Evolutionary conservation across 371 early-diverging fungal species (phyloP).

Genomic region (Zopfochytrium polystomum): DNA sequence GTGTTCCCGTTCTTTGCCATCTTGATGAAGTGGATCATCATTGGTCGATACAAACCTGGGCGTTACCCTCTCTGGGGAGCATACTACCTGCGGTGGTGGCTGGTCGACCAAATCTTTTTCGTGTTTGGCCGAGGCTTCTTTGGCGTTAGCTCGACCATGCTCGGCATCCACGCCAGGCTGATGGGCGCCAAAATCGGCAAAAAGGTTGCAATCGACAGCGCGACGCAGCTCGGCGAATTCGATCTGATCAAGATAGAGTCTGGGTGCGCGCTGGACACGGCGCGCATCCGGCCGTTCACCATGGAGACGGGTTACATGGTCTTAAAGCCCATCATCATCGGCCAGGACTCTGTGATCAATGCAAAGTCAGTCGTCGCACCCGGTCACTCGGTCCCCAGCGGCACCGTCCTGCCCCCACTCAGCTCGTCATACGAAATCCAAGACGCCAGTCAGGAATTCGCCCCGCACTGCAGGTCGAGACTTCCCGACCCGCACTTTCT

Average conservation of each 20-base stretch:
- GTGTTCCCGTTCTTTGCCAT: too few relatives aligned
- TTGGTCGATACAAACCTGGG: slow-evolving; percentile 36
- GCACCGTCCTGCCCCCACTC: slow-evolving; percentile 22
- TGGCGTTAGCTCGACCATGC: background rate
- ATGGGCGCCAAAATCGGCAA: slow-evolving; percentile 32
- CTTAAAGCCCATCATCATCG: slow-evolving; percentile 29
- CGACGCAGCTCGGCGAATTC: slow-evolving; percentile 26
- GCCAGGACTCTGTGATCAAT: slow-evolving; percentile 19
- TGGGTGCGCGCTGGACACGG: slow-evolving; percentile 21
- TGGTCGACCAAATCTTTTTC: too few relatives aligned
- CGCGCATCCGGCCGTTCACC: too few relatives aligned
- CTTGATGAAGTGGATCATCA: too few relatives aligned
- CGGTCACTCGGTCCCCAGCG: slow-evolving; percentile 17
- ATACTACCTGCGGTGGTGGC: too few relatives aligned
- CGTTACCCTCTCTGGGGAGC: too few relatives aligned
- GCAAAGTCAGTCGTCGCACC: too few relatives aligned
- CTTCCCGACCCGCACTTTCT: slow-evolving; percentile 18
- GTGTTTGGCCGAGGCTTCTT: slow-evolving; percentile 31
- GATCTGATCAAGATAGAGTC: slow-evolving; percentile 36
- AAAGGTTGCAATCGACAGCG: slow-evolving; percentile 18
- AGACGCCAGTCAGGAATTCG: slow-evolving; percentile 17
- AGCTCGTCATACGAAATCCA: too few relatives aligned
- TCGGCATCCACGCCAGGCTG: slow-evolving; percentile 17
- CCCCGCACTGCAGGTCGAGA: slow-evolving; percentile 22
- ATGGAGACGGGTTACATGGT: slow-evolving; percentile 28